Evolutionary conservation across 2,329 filamentous ascomycete species (phyloP).

Genomic region (Amylocarpus encephaloides): DNA sequence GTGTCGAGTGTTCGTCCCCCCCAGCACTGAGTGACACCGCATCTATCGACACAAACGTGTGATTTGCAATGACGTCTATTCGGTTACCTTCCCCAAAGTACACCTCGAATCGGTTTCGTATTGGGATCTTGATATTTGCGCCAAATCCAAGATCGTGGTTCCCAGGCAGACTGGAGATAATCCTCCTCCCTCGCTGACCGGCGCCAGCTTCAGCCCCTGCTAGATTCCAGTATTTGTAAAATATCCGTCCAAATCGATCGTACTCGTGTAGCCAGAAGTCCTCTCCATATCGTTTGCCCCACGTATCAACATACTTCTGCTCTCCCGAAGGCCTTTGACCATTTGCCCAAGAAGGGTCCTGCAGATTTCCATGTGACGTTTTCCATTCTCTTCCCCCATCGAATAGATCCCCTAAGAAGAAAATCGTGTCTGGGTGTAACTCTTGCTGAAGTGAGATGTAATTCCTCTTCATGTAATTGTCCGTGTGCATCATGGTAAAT

Average conservation of each 20-base stretch:
- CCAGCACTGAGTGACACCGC: slow-evolving; percentile 78
- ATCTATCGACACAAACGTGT: slow-evolving; percentile 90
- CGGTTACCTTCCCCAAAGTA: slow-evolving; percentile 91
- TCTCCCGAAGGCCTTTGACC: slow-evolving; percentile 46
- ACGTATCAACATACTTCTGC: slow-evolving; percentile 52
- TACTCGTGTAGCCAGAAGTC: slow-evolving; percentile 86
- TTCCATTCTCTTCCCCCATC: slow-evolving; percentile 96
- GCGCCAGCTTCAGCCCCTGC: slow-evolving; percentile 47
- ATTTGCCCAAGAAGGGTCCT: slow-evolving; percentile 53
- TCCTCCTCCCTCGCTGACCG: slow-evolving; percentile 62
- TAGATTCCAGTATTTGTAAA: slow-evolving; percentile 63
- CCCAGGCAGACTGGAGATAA: slow-evolving; percentile 81
- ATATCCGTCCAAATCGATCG: slow-evolving; percentile 76
- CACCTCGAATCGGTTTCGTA: slow-evolving; percentile 75
- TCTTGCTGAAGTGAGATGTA: slow-evolving; percentile 71
- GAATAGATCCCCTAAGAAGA: slow-evolving; percentile 92
- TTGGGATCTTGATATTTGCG: slow-evolving; percentile 70
- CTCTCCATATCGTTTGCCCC: slow-evolving; percentile 70
- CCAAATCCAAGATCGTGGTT: slow-evolving; percentile 96
- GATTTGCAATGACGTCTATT: slow-evolving; percentile 87
- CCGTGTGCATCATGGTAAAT: slow-evolving; percentile 67
- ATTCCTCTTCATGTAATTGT: slow-evolving; percentile 80
- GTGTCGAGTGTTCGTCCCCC: slow-evolving; percentile 42
- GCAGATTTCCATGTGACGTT: slow-evolving; percentile 54
- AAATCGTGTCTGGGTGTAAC: slow-evolving; percentile 76